These are phyloP conservation scores for Microcera coccophila DNA, from an alignment of 2,329 filamentous ascomycete species.

Conservation along the genomic window DNA sequence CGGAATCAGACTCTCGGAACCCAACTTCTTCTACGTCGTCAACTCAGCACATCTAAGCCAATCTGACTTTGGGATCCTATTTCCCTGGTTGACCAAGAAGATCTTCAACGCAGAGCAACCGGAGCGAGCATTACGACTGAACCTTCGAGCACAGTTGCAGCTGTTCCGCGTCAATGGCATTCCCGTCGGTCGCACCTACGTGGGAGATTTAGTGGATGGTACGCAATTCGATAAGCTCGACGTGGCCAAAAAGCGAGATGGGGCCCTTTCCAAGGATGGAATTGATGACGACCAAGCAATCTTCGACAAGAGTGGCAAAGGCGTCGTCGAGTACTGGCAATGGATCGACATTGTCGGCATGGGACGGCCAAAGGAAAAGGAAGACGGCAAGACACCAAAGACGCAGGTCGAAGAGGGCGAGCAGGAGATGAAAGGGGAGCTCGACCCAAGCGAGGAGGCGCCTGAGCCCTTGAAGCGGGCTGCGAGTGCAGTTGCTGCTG, in stretches of 20 bases:
- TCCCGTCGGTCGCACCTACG: slow-evolving; percentile 47
- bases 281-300: slow-evolving; percentile 49
- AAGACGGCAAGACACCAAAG: slow-evolving; percentile 27
- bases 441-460: slow-evolving; percentile 33
- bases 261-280: slow-evolving; percentile 31
- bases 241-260: slow-evolving; percentile 14
- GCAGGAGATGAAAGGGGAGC: slow-evolving; percentile 33
- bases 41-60: slow-evolving; percentile 77
- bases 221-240: slow-evolving; percentile 36
- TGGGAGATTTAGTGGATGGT: slow-evolving; percentile 49
- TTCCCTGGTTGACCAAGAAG: slow-evolving; percentile 64
- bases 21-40: slow-evolving; percentile 70
- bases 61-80: slow-evolving; percentile 78
- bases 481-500: slow-evolving; percentile 19
- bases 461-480: slow-evolving; percentile 3
- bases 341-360: slow-evolving; percentile 53
- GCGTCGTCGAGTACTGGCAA: slow-evolving; percentile 45
- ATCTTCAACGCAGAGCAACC: slow-evolving; percentile 56
- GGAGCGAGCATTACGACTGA: slow-evolving; percentile 56
- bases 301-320: slow-evolving; percentile 41
- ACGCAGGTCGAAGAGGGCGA: slow-evolving; percentile 35
- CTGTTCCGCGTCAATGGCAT: slow-evolving; percentile 50
- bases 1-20: slow-evolving; percentile 44
- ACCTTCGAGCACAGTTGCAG: slow-evolving; percentile 56
- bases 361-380: slow-evolving; percentile 32